phyloP scores from a whole-genome alignment of 345 rosid genomes.

The Eucalyptus regnans region DNA sequence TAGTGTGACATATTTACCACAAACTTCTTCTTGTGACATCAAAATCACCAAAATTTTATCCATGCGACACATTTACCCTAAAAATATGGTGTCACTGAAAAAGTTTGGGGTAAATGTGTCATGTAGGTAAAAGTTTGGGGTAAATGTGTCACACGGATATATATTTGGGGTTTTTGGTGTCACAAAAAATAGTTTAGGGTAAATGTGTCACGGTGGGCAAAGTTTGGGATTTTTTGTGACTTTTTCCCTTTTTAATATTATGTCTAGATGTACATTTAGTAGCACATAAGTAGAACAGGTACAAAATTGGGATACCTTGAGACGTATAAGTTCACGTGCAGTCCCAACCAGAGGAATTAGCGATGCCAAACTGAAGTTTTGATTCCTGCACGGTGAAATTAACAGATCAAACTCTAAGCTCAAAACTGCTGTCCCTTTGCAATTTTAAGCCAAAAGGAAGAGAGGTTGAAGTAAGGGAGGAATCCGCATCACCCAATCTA shows the following conservation, averaged over 20 bases:
- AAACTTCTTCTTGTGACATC: no score
- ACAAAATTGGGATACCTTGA: slow-evolving; percentile 43
- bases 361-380: slow-evolving; percentile 35
- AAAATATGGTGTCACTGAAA: no score
- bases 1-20: no score
- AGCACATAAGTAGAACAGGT: background rate
- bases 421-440: background rate
- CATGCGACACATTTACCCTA: no score
- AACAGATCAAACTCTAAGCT: background rate
- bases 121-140: no score
- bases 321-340: slow-evolving; percentile 55
- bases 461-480: background rate
- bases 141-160: no score
- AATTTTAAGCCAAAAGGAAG: background rate
- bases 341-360: slow-evolving; percentile 49
- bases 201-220: no score
- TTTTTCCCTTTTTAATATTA: background rate
- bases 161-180: no score
- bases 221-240: no score
- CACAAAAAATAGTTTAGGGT: no score
- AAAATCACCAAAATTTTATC: no score
- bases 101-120: no score
- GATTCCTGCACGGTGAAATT: slow-evolving; percentile 16
- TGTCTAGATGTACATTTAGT: background rate
- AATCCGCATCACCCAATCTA: background rate